Percentiles rank a stretch among this genome's conserved stretches.
These are phyloP conservation scores for Microthyrium microscopicum DNA, from an alignment of 2,329 filamentous ascomycete species.

Conservation along the genomic window DNA sequence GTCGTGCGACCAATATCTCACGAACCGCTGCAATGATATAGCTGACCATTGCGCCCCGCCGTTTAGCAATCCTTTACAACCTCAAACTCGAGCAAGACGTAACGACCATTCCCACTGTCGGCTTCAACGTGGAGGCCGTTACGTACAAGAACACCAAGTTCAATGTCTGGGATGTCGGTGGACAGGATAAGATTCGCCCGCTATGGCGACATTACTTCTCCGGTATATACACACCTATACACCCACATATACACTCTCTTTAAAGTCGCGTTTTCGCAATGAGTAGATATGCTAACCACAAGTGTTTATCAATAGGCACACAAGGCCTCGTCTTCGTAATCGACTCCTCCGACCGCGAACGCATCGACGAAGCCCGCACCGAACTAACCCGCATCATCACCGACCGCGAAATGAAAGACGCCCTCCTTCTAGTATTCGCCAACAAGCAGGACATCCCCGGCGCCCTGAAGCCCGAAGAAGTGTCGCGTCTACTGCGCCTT, in stretches of 20 bases:
- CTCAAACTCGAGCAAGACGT: conserved; percentile 98
- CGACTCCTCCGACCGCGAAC: conserved; percentile 96
- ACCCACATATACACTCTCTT: neutral
- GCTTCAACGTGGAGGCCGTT: conserved; percentile 99
- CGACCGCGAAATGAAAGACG: conserved; percentile 96
- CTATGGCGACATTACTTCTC: conserved; percentile 99
- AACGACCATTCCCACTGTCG: conserved; percentile 97
- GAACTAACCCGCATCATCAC: conserved; percentile 98
- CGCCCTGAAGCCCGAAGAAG: conserved; percentile 33
- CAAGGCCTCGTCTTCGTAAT: conserved; percentile 99
- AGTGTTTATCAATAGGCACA: conserved; percentile 48
- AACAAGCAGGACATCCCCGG: conserved; percentile 97
- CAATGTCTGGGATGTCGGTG: conserved; percentile 99
- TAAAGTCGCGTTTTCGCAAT: neutral
- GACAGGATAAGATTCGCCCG: conserved; percentile 99
- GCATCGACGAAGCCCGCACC: conserved; percentile 90
- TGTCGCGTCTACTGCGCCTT: conserved; percentile 30
- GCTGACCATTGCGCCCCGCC: neutral
- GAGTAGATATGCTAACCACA: too few species aligned
- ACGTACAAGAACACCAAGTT: conserved; percentile 99
- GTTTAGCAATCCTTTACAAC: conserved; percentile 86
- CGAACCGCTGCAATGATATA: neutral
- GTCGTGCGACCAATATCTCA: too few species aligned
- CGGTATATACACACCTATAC: conserved; percentile 29
- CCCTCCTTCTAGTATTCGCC: conserved; percentile 90